Conservation (phyloP, 192 early-diverging fungal genomes). For the Coemansia guatemalensis region DNA sequence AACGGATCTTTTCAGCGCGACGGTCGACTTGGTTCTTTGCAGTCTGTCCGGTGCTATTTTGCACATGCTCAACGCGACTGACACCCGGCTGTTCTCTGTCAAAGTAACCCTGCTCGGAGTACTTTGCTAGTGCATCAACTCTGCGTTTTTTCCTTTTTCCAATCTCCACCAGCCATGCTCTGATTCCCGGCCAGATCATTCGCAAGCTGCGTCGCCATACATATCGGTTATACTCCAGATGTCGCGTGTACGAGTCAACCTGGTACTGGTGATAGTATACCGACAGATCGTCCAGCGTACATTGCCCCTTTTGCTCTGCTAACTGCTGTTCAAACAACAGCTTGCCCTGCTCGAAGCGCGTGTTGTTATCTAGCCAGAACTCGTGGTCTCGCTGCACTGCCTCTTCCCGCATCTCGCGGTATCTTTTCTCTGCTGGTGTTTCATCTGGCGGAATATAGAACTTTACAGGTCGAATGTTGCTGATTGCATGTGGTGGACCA, state of each 20-base stretch:
- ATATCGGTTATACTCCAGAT: constrained; percentile 41
- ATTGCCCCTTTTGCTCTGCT: constrained; percentile 12
- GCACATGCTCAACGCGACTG: not conserved
- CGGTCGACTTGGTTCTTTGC: constrained; percentile 18
- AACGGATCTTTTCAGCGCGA: constrained; percentile 48
- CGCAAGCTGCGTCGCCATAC: constrained; percentile 38
- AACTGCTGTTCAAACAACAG: constrained; percentile 31
- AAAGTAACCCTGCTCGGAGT: constrained; percentile 28
- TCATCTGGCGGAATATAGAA: constrained; percentile 40
- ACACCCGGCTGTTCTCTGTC: constrained; percentile 6
- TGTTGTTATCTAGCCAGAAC: constrained; percentile 52
- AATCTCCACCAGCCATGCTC: constrained; percentile 33
- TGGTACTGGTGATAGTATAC: constrained; percentile 46
- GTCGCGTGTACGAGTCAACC: constrained; percentile 36
- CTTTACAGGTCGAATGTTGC: constrained; percentile 46
- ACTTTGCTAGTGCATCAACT: constrained; percentile 14
- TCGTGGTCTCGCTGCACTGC: constrained; percentile 32
- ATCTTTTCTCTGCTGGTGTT: constrained; percentile 18
- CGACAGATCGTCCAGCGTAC: constrained; percentile 45
- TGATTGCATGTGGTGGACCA: constrained; percentile 40
- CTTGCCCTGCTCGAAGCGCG: constrained; percentile 38
- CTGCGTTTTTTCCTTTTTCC: constrained; percentile 16
- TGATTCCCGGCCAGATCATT: constrained; percentile 40
- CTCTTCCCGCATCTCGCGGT: constrained; percentile 38
- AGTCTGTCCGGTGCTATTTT: not conserved